Evolutionary conservation across 208 protist species (phyloP), one percentile per base, ranked within the genome.

Genomic region (Acanthamoeba triangularis): DNA sequence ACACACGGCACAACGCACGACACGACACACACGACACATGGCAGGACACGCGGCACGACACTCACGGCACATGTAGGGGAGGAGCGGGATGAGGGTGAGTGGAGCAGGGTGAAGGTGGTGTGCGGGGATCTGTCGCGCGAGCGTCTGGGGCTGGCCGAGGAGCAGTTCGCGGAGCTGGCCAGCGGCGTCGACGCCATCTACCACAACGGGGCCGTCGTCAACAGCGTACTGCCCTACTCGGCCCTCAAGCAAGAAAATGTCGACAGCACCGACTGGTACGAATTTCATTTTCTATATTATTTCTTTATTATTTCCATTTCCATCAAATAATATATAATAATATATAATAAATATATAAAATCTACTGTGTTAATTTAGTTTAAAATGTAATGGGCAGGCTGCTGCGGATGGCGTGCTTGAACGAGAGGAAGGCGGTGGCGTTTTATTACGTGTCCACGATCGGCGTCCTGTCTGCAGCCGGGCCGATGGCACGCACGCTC

Each of bases 371-470:
- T n/a, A 16, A 65, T n/a, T 28, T n/a, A 16, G 1, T 3, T n/a
- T n/a, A 3, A 65, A 16, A 7, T 65, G 25, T n/a, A 72, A 28
- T 72, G 25, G 20, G 41, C 35, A 80, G 59, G 90, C 47, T 94
- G 23, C n/a, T 94, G 90, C 37, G 90, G 69, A 30, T 94, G 44
- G 90, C 90, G 14, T 94, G 90, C 47, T 28, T 5, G 10, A 49
- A 47, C 25, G 72, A 84, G 23, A 78, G 30, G 85, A 63, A 63
- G 20, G 28, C 41, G n/a, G 63, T 94, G 30, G 54, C 41, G n/a
- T 84, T 94, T 8, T 49, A 94, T 23, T 85, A 94, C 44, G 54
- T 94, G 37, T 94, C 90, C 14, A 94, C 90, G 11, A 65, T 94
- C 6, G 59, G 87, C 23, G 65, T 93, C 3, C 25, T 67, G 87